Conservation (phyloP, 257 asterid genomes). For the Solanum sparsipilum region DNA sequence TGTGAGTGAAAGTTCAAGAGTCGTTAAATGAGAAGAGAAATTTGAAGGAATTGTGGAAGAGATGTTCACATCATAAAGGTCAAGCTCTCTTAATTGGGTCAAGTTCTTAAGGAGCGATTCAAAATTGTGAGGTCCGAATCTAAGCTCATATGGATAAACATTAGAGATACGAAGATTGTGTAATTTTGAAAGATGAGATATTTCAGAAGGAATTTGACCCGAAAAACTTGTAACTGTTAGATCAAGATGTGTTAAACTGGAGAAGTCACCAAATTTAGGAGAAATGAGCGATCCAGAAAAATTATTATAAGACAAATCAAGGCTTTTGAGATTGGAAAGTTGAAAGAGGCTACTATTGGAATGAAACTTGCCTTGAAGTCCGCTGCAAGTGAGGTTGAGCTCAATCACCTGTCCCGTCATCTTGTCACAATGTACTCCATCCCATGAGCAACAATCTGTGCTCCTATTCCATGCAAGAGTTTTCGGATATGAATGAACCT, state of each 20-base stretch:
- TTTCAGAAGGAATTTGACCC: constrained; percentile 8
- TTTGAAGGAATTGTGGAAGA: constrained; percentile 8
- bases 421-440: too few relatives aligned
- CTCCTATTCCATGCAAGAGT: rapidly evolving
- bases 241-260: not conserved
- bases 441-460: too few relatives aligned
- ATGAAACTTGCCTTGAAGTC: too few relatives aligned
- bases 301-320: too few relatives aligned
- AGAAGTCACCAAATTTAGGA: too few relatives aligned
- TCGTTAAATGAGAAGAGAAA: not conserved
- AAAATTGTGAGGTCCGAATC: not conserved
- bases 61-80: not conserved
- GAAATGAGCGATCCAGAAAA: too few relatives aligned
- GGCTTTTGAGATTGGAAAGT: too few relatives aligned
- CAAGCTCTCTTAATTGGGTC: not conserved
- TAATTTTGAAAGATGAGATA: not conserved
- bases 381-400: rapidly evolving
- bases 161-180: not conserved
- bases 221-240: constrained; percentile 1
- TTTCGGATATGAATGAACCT: too few relatives aligned
- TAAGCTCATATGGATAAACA: too few relatives aligned
- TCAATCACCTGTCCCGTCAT: too few relatives aligned
- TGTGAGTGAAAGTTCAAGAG: rapidly evolving
- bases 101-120: not conserved
- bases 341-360: too few relatives aligned